Evolutionary conservation across 352 stramenopile species (phyloP).

Genomic region (Pythium diclinum): DNA sequence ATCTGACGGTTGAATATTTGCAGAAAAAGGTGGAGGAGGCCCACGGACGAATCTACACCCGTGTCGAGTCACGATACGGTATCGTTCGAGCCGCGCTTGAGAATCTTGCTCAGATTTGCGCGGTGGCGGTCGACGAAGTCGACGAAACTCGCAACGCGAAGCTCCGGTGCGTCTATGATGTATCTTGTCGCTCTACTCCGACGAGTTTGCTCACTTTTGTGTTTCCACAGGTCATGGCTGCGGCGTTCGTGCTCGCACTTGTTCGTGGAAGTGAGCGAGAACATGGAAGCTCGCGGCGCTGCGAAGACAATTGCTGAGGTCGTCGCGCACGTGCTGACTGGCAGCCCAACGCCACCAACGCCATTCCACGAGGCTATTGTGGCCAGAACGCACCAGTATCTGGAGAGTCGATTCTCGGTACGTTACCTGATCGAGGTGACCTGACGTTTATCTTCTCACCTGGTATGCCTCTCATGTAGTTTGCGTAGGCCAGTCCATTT

Average conservation of each 20-base stretch:
- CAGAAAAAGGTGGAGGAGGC: not conserved
- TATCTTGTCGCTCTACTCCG: not conserved
- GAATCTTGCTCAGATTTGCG: conserved; percentile 9
- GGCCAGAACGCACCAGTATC: not conserved
- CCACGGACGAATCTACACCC: conserved; percentile 1
- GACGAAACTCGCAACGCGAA: conserved; percentile 4
- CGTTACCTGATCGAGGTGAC: not conserved
- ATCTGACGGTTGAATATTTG: not conserved
- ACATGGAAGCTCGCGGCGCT: not conserved
- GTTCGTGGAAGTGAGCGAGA: conserved; percentile 12
- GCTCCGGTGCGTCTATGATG: conserved; percentile 2
- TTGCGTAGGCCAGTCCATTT: not conserved
- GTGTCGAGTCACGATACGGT: conserved; percentile 8
- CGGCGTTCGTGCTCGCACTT: conserved; percentile 14
- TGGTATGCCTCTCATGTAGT: not conserved
- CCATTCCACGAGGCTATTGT: conserved; percentile 7
- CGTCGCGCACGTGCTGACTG: conserved; percentile 8
- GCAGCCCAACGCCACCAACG: not conserved
- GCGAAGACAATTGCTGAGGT: not conserved
- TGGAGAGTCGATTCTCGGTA: conserved; percentile 2
- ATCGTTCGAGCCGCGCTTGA: conserved; percentile 14
- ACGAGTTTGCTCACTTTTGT: not conserved
- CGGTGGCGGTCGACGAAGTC: not conserved
- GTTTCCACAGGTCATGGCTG: conserved; percentile 15
- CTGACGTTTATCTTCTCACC: not conserved